Conservation (phyloP, 1,139 yeast species). For the Taphrina pruni region DNA sequence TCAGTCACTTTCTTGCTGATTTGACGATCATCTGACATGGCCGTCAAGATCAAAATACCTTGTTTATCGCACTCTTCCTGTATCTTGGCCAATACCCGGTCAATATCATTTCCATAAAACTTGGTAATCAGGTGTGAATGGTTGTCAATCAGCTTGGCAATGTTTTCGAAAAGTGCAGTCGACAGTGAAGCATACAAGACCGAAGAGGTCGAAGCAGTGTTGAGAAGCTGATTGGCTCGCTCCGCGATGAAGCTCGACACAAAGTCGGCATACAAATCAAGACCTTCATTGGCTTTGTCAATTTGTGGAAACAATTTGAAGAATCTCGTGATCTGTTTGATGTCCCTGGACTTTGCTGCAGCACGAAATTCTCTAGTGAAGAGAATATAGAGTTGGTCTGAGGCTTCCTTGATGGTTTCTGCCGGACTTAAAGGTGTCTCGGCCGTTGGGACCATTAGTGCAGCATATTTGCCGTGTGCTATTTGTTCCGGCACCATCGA, state of each 20-base stretch:
- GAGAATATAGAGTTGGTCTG: conserved; percentile 61
- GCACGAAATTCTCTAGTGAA: conserved; percentile 68
- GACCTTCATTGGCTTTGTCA: conserved; percentile 72
- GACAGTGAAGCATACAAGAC: conserved; percentile 49
- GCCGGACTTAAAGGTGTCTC: conserved; percentile 85
- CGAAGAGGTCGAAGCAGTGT: conserved; percentile 34
- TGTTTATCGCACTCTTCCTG: conserved; percentile 91
- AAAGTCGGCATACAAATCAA: conserved; percentile 80
- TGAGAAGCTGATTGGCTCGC: conserved; percentile 53
- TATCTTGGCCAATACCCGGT: conserved; percentile 69
- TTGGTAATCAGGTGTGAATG: conserved; percentile 78
- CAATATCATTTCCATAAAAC: conserved; percentile 70
- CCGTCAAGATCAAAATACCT: conserved; percentile 83
- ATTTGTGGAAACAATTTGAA: conserved; percentile 89
- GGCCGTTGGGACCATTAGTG: conserved; percentile 83
- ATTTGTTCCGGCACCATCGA: conserved; percentile 61
- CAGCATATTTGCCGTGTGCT: conserved; percentile 73
- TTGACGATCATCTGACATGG: conserved; percentile 76
- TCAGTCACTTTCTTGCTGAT: conserved; percentile 54
- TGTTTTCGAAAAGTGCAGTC: conserved; percentile 78
- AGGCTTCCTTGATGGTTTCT: conserved; percentile 64
- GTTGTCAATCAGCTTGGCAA: conserved; percentile 82
- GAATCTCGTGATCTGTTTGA: conserved; percentile 71
- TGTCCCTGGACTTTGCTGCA: conserved; percentile 72
- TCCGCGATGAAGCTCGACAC: conserved; percentile 83